Percentiles rank a stretch among this genome's conserved stretches.
Conservation (phyloP, 805 yeast species). For the Phaffomyces antillensis region DNA sequence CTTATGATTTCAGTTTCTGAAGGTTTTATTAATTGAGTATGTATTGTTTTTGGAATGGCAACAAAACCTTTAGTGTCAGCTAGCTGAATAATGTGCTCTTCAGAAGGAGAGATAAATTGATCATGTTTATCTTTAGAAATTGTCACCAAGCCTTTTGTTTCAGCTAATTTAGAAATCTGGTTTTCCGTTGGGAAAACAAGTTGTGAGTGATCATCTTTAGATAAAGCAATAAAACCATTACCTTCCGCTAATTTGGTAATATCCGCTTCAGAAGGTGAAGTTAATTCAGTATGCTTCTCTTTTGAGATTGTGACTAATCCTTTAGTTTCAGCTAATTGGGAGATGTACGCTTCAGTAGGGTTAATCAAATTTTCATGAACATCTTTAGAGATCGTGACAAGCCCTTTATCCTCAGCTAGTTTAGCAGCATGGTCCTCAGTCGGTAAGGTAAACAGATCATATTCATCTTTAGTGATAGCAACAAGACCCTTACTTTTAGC, state of each 20-base stretch:
- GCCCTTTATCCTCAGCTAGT: slow-evolving; percentile 13
- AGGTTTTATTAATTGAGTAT: background rate
- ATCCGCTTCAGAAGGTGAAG: background rate
- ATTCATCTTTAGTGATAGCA: slow-evolving; percentile 1
- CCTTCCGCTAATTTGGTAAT: background rate
- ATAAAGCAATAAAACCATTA: slow-evolving; percentile 8
- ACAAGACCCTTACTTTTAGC: slow-evolving; percentile 8
- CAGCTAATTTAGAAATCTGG: slow-evolving; percentile 9
- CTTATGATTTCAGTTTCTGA: slow-evolving; percentile 1
- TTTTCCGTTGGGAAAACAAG: slow-evolving; percentile 7
- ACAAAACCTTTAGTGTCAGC: too few species aligned
- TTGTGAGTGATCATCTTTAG: background rate
- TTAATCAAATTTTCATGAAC: too few species aligned
- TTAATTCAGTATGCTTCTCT: slow-evolving; percentile 15
- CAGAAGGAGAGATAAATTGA: too few species aligned
- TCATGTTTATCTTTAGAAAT: too few species aligned
- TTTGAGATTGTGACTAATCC: slow-evolving; percentile 10
- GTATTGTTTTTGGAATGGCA: background rate
- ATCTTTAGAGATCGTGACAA: background rate
- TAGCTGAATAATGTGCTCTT: too few species aligned
- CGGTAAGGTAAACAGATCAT: background rate
- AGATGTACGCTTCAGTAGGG: slow-evolving; percentile 20
- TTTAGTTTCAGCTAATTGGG: background rate
- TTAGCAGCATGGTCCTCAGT: slow-evolving; percentile 16
- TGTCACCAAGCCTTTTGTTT: too few species aligned